Evolutionary conservation across 108 stramenopile genomes (phyloP).

Genomic region (Nitzschia palea): DNA sequence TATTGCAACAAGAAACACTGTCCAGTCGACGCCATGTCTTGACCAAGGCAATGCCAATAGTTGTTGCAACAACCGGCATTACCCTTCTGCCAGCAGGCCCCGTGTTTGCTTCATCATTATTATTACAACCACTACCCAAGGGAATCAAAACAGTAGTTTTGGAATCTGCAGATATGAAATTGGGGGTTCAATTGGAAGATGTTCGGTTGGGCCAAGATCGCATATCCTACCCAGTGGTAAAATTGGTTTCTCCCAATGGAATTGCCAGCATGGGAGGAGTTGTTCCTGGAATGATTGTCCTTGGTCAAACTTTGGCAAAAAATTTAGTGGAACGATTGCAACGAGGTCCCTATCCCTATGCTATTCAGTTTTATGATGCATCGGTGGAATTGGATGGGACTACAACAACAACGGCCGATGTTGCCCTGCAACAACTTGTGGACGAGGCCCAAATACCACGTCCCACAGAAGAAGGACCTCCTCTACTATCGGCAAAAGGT

Average conservation of each 20-base stretch:
- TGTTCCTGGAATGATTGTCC: constrained; percentile 34
- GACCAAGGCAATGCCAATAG: too few relatives aligned
- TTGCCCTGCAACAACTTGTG: too few relatives aligned
- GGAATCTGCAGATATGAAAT: constrained; percentile 14
- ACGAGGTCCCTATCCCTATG: constrained; percentile 39
- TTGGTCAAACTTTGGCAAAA: constrained; percentile 11
- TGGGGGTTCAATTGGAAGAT: constrained; percentile 26
- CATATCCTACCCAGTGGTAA: constrained; percentile 14
- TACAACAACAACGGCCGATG: neutral
- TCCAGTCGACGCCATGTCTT: too few relatives aligned
- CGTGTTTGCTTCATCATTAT: neutral
- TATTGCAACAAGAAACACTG: too few relatives aligned
- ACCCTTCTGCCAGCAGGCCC: neutral
- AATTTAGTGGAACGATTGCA: constrained; percentile 20
- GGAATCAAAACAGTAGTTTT: constrained; percentile 26
- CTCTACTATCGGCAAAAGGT: constrained; percentile 1
- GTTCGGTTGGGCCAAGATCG: neutral
- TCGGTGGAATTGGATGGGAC: neutral
- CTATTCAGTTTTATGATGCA: constrained; percentile 31
- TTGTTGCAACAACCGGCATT: neutral
- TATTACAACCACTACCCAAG: constrained; percentile 3
- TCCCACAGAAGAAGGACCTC: neutral
- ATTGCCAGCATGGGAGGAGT: constrained; percentile 15
- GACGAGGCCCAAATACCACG: too few relatives aligned
- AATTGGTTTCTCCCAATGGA: constrained; percentile 16